Base-by-base conservation (phyloP, 371 early-diverging fungal species). In the Nematocida sp. region DNA sequence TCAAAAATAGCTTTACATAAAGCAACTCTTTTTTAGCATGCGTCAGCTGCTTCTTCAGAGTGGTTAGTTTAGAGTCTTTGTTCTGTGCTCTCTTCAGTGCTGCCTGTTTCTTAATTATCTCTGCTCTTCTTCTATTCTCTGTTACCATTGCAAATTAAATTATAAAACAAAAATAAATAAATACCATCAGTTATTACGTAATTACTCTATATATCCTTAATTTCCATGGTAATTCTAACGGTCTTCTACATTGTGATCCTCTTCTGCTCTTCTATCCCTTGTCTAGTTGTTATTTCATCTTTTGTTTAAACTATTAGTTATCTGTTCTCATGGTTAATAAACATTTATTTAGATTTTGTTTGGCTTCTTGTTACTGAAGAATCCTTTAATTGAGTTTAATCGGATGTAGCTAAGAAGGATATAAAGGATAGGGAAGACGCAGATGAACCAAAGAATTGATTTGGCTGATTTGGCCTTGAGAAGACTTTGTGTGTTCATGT, bases 1-100 rank as follows among this genome's bases (percentile, higher is more conserved):
- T 66, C 25, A 81, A 13, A 37, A 82, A 84, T 58, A 77, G 65
- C 52, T 54, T 65, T 23, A 54, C 49, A 25, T 53, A 67, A 34
- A 58, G 5, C 35, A 78, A 23, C 23, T 78, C 67, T 37, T 47
- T 53, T 76, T 34, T 35, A 40, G 52, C 38, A 52, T 37, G 29
- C 21, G 25, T 31, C 54, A 54, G 31, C 2, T 15, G 1, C 9
- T 37, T 13, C 55, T 23, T 46, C 4, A 66, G 7, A 13, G 7
- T 29, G 15, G 53, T 57, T 19, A 55, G n/a, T 21, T 43, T 41
- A 9, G 47, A 41, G 23, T 21, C 31, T 5, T 25, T 13, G 13
- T 31, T 23, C 25, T 53, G 38, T 40, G 53, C 37, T 23, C 25
- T 57, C 29, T 53, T 54, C 37, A 25, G 7, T n/a, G 0, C 52